These are phyloP conservation scores for Stephanocyclus meneghinianus DNA, from an alignment of 352 stramenopile species.

Conservation along the genomic window DNA sequence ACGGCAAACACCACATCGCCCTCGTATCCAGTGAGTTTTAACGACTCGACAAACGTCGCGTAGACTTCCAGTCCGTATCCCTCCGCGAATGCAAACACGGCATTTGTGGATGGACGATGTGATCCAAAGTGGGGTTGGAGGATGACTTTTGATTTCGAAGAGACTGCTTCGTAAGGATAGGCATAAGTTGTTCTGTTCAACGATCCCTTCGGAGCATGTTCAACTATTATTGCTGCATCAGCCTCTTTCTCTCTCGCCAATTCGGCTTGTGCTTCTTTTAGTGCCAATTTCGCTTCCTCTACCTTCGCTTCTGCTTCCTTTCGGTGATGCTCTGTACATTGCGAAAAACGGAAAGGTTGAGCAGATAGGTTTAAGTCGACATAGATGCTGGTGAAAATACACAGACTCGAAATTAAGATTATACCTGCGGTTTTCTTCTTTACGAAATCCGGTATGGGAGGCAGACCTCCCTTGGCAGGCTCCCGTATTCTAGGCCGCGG, in stretches of 20 bases:
- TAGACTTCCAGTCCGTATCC: slow-evolving; percentile 65
- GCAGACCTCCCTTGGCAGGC: slow-evolving; percentile 20
- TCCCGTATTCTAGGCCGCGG: slow-evolving; percentile 7
- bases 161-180: slow-evolving; percentile 21
- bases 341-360: too few relatives aligned
- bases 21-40: slow-evolving; percentile 57
- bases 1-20: slow-evolving; percentile 73
- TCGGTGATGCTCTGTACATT: not conserved
- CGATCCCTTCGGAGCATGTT: not conserved
- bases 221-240: not conserved
- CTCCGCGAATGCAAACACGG: slow-evolving; percentile 72
- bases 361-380: too few relatives aligned
- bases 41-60: slow-evolving; percentile 65
- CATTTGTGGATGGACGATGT: slow-evolving; percentile 60
- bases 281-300: not conserved
- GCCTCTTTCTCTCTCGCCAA: not conserved
- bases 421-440: slow-evolving; percentile 13
- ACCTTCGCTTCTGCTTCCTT: not conserved
- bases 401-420: not conserved
- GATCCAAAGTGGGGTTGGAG: slow-evolving; percentile 60
- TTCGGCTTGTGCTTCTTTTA: slow-evolving; percentile 1
- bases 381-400: too few relatives aligned
- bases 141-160: slow-evolving; percentile 27
- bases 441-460: slow-evolving; percentile 24
- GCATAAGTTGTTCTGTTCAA: not conserved